Conservation (phyloP, 139 green algal species). For the Chlamydomonas eustigma region DNA sequence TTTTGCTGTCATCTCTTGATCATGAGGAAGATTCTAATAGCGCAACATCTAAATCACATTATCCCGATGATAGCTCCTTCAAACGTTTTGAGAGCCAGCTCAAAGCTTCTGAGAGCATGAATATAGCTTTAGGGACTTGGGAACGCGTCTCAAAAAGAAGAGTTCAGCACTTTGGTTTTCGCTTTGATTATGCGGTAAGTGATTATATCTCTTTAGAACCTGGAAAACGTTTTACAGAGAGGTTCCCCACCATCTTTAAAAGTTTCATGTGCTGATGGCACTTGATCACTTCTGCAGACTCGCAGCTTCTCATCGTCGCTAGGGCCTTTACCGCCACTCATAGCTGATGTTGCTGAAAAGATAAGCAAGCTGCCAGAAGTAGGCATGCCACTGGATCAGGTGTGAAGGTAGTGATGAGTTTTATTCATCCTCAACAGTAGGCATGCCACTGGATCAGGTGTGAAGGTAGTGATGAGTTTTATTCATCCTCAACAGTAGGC, state of each 20-base stretch:
- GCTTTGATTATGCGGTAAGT: conserved; percentile 57
- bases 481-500: too few species aligned
- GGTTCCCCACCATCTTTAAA: too few species aligned
- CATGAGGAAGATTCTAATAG: too few species aligned
- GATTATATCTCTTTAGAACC: neutral
- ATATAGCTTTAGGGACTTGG: conserved; percentile 37
- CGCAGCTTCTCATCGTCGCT: conserved; percentile 25
- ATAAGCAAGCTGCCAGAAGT: neutral
- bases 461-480: too few species aligned
- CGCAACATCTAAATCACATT: neutral
- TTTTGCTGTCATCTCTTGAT: conserved; percentile 56
- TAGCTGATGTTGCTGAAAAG: conserved; percentile 8
- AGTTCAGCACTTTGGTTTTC: conserved; percentile 85
- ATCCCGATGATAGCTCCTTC: neutral
- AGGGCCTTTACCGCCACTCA: conserved; percentile 17
- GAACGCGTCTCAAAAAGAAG: conserved; percentile 63
- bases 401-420: too few species aligned
- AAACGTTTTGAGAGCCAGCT: neutral
- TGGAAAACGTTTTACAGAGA: too few species aligned
- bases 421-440: too few species aligned
- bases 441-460: too few species aligned
- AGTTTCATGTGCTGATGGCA: too few species aligned
- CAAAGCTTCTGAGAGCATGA: neutral
- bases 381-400: neutral
- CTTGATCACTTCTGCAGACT: conserved; percentile 14